Conservation (phyloP, 2,329 filamentous ascomycete species). For the Zalaria sp. region DNA sequence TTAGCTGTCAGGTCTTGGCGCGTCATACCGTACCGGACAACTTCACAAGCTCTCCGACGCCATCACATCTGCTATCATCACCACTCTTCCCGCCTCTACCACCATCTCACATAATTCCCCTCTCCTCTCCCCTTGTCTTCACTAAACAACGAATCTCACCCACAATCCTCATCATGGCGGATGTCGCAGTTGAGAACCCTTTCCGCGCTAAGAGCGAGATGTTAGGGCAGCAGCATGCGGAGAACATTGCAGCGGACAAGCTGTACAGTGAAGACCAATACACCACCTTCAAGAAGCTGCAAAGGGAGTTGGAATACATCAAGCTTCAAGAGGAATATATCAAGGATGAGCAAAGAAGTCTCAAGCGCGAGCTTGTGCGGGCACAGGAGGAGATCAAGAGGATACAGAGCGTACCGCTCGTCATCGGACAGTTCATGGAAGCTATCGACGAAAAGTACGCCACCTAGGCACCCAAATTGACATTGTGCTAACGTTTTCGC, state of each 20-base stretch:
- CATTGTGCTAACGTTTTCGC: constrained; percentile 9
- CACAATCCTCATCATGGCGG: constrained; percentile 49
- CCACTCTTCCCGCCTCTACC: too few species aligned
- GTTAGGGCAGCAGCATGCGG: too few species aligned
- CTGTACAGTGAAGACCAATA: constrained; percentile 61
- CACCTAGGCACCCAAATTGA: constrained; percentile 1
- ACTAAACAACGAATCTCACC: too few species aligned
- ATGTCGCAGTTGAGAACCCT: constrained; percentile 73
- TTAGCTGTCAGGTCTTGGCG: too few species aligned
- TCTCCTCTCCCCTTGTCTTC: too few species aligned
- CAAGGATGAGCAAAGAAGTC: constrained; percentile 97
- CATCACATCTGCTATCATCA: too few species aligned
- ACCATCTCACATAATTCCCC: too few species aligned
- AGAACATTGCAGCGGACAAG: too few species aligned
- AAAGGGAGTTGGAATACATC: constrained; percentile 92
- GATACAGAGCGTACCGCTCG: constrained; percentile 93
- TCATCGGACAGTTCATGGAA: constrained; percentile 99
- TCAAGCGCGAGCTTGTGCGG: constrained; percentile 92
- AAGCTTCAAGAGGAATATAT: constrained; percentile 99
- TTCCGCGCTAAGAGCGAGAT: too few species aligned
- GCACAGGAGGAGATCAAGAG: constrained; percentile 99
- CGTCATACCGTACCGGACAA: too few species aligned
- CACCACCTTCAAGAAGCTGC: constrained; percentile 87
- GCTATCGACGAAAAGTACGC: constrained; percentile 95
- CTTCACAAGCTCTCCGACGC: too few species aligned